phyloP scores from a whole-genome alignment of 805 yeast species.

The Barnettozyma sucrosica region DNA sequence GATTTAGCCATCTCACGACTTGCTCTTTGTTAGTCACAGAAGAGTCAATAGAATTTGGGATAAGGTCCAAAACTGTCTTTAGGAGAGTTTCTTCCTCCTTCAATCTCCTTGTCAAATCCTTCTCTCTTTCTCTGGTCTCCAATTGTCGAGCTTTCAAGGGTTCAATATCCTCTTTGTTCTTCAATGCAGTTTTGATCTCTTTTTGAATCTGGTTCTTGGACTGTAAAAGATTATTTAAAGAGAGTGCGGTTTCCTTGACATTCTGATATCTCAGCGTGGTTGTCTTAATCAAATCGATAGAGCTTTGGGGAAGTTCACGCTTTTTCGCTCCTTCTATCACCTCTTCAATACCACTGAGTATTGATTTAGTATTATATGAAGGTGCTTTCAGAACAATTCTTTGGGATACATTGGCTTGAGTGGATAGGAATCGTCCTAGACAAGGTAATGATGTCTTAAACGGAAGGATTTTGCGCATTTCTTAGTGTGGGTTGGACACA shows the following conservation, averaged over 20 bases:
- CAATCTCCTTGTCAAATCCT: constrained; percentile 14
- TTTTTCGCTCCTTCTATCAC: constrained; percentile 28
- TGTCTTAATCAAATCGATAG: constrained; percentile 22
- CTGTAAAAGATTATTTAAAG: constrained; percentile 26
- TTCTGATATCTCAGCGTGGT: constrained; percentile 26
- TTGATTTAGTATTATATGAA: constrained; percentile 30
- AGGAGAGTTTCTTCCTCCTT: constrained; percentile 33
- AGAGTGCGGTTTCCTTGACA: constrained; percentile 16
- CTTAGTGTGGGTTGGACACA: not conserved
- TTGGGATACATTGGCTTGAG: not conserved
- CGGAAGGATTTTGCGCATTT: not conserved
- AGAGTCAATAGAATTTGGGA: constrained; percentile 60
- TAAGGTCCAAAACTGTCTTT: constrained; percentile 35
- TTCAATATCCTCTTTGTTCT: constrained; percentile 12
- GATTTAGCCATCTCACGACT: constrained; percentile 50
- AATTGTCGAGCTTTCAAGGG: constrained; percentile 13
- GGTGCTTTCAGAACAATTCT: constrained; percentile 26
- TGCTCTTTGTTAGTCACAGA: constrained; percentile 39
- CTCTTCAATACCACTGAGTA: constrained; percentile 24
- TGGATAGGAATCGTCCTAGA: not conserved
- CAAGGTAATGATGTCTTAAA: not conserved
- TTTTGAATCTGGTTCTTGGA: constrained; percentile 27
- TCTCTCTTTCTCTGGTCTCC: constrained; percentile 19
- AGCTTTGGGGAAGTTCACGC: constrained; percentile 24
- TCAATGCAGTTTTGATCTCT: constrained; percentile 22